phyloP scores from a whole-genome alignment of 75 land plant genomes.

The Picea glauca region DNA sequence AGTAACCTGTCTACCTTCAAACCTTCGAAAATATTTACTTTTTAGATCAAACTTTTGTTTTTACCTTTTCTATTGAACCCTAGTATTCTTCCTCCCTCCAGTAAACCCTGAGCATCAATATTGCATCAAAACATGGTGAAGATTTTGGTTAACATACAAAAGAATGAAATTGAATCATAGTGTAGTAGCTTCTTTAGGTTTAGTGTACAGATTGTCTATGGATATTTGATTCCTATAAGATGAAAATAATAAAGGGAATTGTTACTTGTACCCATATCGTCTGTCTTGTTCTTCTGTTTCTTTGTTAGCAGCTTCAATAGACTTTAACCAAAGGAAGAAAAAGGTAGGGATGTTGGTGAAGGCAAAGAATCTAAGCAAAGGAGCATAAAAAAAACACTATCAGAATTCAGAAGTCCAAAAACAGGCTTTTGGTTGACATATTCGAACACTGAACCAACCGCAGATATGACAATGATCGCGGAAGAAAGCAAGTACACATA shows the following conservation, averaged over 20 bases:
- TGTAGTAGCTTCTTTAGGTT: neutral
- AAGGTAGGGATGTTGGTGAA: constrained; percentile 83
- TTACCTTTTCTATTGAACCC: too few species aligned
- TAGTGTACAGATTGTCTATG: neutral
- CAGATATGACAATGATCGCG: too few species aligned
- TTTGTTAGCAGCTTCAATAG: constrained; percentile 85
- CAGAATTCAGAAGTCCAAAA: constrained; percentile 81
- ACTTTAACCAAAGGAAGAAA: constrained; percentile 81
- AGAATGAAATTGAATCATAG: neutral
- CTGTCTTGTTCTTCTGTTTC: constrained; percentile 89
- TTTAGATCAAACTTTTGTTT: too few species aligned
- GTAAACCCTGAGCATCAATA: too few species aligned
- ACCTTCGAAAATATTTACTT: too few species aligned
- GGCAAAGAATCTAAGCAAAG: constrained; percentile 88
- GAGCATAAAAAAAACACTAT: constrained; percentile 78
- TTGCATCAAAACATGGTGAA: neutral
- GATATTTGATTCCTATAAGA: neutral
- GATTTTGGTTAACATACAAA: neutral
- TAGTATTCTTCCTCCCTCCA: too few species aligned
- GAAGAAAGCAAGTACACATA: too few species aligned
- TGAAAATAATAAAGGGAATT: neutral
- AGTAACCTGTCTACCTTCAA: too few species aligned
- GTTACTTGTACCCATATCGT: constrained; percentile 61
- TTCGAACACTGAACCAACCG: constrained; percentile 92
- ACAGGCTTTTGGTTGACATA: constrained; percentile 82